Evolutionary conservation across 768 basidiomycete genomes (phyloP).

Genomic region (Butyriboletus loyo): DNA sequence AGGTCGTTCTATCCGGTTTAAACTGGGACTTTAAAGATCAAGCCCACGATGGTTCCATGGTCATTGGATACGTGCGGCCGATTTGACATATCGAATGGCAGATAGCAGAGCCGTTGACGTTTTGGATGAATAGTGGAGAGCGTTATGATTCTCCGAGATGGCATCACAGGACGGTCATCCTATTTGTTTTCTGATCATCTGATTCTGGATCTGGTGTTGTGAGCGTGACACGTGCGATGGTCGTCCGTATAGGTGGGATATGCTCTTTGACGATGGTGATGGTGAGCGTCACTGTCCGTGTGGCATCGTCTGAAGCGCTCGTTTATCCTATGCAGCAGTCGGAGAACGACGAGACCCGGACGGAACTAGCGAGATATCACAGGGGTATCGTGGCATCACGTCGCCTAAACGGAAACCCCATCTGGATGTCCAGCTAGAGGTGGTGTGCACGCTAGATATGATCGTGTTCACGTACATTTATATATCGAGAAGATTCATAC

Average conservation of each 20-base stretch:
- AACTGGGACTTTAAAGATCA: too few relatives aligned
- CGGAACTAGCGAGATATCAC: neutral
- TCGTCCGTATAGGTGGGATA: constrained; percentile 23
- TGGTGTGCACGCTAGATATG: neutral
- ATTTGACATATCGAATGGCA: neutral
- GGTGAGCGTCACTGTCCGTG: neutral
- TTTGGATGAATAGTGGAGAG: neutral
- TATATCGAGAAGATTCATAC: neutral
- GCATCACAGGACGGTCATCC: neutral
- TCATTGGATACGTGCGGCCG: too few relatives aligned
- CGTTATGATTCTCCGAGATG: neutral
- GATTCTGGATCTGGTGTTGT: neutral
- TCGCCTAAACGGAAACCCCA: neutral
- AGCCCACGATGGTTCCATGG: too few relatives aligned
- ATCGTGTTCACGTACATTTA: neutral
- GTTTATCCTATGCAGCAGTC: neutral
- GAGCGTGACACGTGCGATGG: neutral
- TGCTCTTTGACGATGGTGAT: neutral
- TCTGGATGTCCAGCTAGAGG: neutral
- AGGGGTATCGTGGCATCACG: neutral
- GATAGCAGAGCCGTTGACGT: neutral
- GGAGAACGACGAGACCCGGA: neutral
- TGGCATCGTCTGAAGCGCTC: neutral
- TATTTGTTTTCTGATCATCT: neutral
- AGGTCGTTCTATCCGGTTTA: neutral